Evolutionary conservation across 2,329 filamentous ascomycete species (phyloP).

Genomic region (Alternaria consortialis): DNA sequence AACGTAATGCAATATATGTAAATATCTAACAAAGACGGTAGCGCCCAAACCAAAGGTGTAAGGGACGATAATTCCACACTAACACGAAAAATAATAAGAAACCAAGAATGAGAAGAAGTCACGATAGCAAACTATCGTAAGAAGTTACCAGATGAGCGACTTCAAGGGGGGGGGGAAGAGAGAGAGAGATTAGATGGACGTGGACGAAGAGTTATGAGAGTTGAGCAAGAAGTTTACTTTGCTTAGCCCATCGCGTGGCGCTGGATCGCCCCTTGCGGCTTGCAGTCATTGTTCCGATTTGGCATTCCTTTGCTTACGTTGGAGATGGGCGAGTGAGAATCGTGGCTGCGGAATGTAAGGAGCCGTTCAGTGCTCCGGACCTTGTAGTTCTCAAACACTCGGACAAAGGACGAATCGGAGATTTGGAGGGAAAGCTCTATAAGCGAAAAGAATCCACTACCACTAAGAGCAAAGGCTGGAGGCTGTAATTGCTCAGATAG

Average conservation of each 20-base stretch:
- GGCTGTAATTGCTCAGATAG: constrained; percentile 14
- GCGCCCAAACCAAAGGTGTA: neutral
- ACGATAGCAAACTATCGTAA: neutral
- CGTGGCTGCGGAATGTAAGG: constrained; percentile 6
- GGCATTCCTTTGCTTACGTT: constrained; percentile 36
- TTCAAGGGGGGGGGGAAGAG: too few species aligned
- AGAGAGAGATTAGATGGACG: neutral
- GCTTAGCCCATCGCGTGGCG: constrained; percentile 30
- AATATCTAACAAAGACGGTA: neutral
- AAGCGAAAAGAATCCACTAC: neutral
- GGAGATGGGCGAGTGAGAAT: constrained; percentile 12
- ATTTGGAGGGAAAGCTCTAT: neutral
- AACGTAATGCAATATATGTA: neutral
- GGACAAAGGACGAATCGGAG: neutral
- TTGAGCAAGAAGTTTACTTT: constrained; percentile 26
- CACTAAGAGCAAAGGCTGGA: neutral
- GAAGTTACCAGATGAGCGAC: constrained; percentile 1
- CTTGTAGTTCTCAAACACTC: neutral
- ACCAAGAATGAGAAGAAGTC: constrained; percentile 4
- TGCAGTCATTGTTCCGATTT: constrained; percentile 32
- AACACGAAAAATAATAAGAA: constrained; percentile 6
- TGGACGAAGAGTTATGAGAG: neutral
- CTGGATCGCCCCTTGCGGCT: constrained; percentile 44
- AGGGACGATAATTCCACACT: neutral
- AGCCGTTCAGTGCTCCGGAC: neutral